Evolutionary conservation across 805 yeast genomes (phyloP), one percentile per base, ranked within the genome.

Genomic region (Saccharomyces kudriavzevii): DNA sequence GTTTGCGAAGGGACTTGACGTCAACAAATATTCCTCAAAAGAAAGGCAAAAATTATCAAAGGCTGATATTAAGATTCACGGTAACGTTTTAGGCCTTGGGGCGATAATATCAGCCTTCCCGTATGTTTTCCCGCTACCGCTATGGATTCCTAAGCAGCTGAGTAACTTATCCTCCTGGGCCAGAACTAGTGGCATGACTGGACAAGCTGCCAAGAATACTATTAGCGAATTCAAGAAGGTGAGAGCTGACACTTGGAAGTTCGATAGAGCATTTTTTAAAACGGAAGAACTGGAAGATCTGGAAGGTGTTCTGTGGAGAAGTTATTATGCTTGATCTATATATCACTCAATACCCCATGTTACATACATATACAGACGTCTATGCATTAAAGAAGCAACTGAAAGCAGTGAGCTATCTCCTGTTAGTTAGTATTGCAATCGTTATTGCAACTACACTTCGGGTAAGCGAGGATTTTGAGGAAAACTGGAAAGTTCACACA

Each of bases 221-320:
- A 75, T 92, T 50, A 84, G 96, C 58, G 84, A 82, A 57, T 94
- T 94, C 73, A 92, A 91, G 68, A 90, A 90, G 73, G 82, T 89
- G 5, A 80, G 98, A 59, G 95, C 91, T 54, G 99, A 92, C 63
- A 89, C 97, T 0, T 92, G 99, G 99, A 96, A 88, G 63, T 80
- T 89, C 55, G 99, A 92, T 66, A 79, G 86, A 56, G 76, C 76
- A 59, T 81, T 79, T 13, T 94, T 92, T 67, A 81, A 83, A 8
- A 81, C 78, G 49, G 88, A 85, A 4, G 95, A 92, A 69, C 74
- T 90, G 50, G 94, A 89, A 64, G 96, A 89, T 66, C 72, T 92
- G 47, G 99, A 92, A 68, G 99, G 99, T 45, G 97, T 92, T 3
- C 70, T 91, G 27, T 86, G 96, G 87, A 86, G 87, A 67, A 88